These are phyloP conservation scores for Xylaria acuta DNA, from an alignment of 495 filamentous ascomycete genomes.

Conservation along the genomic window DNA sequence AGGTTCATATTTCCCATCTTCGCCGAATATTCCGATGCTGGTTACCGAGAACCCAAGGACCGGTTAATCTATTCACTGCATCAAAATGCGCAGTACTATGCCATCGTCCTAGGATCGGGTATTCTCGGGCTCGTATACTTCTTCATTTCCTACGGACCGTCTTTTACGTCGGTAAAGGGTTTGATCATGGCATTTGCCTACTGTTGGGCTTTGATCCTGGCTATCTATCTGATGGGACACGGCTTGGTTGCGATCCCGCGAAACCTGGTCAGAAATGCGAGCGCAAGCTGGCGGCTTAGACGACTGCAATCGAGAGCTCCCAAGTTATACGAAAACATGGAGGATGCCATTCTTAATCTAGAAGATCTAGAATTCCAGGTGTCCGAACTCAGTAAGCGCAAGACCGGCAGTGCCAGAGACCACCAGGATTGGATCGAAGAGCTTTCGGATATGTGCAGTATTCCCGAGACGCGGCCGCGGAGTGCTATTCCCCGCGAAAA, in stretches of 20 bases:
- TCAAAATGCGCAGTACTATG: slow-evolving; percentile 85
- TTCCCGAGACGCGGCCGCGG: slow-evolving; percentile 67
- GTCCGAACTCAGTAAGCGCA: slow-evolving; percentile 74
- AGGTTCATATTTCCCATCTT: slow-evolving; percentile 93
- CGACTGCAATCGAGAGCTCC: slow-evolving; percentile 81
- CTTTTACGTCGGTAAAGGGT: slow-evolving; percentile 69
- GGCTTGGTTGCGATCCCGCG: slow-evolving; percentile 91
- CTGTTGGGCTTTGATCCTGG: slow-evolving; percentile 87
- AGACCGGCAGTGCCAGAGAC: slow-evolving; percentile 78
- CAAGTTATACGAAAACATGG: slow-evolving; percentile 82
- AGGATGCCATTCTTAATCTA: slow-evolving; percentile 80
- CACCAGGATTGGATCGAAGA: slow-evolving; percentile 96
- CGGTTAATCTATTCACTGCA: slow-evolving; percentile 83
- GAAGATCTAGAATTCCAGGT: slow-evolving; percentile 85
- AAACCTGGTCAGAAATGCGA: slow-evolving; percentile 75
- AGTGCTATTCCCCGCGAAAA: slow-evolving; percentile 48
- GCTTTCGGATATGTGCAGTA: slow-evolving; percentile 72
- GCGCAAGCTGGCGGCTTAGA: slow-evolving; percentile 71
- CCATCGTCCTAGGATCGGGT: slow-evolving; percentile 74
- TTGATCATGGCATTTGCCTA: slow-evolving; percentile 93
- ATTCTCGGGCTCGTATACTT: slow-evolving; percentile 81
- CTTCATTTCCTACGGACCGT: slow-evolving; percentile 72
- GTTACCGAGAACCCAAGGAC: slow-evolving; percentile 82
- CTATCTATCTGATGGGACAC: slow-evolving; percentile 97
- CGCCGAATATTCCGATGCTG: slow-evolving; percentile 91